These are phyloP conservation scores for Apostasia shenzhenica DNA, from an alignment of 106 monocot genomes.

Conservation along the genomic window DNA sequence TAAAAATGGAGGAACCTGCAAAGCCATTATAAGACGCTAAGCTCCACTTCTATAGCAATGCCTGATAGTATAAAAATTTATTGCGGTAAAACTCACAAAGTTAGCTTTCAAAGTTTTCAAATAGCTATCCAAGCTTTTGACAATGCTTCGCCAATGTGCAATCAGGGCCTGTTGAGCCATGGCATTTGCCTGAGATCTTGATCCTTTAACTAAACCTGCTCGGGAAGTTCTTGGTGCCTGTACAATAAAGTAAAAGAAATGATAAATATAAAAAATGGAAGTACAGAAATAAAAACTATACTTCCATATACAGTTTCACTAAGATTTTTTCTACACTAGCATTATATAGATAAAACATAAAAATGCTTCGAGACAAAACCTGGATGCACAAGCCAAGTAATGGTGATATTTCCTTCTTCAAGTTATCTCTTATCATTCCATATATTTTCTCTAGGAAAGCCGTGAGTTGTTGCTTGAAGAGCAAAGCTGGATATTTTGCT, in stretches of 20 bases:
- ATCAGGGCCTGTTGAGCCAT: constrained; percentile 57
- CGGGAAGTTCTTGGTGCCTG: constrained; percentile 76
- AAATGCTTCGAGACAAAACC: constrained; percentile 21
- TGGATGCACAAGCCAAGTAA: constrained; percentile 79
- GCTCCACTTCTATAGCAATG: background rate
- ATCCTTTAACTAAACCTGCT: constrained; percentile 60
- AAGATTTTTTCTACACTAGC: too few relatives aligned
- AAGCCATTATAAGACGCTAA: background rate
- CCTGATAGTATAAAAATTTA: background rate
- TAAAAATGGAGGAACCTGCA: constrained; percentile 81
- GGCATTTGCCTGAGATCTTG: constrained; percentile 55
- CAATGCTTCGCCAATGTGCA: constrained; percentile 85
- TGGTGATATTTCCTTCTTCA: constrained; percentile 88
- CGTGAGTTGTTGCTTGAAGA: constrained; percentile 84
- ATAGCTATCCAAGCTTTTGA: constrained; percentile 59
- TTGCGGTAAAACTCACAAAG: constrained; percentile 39
- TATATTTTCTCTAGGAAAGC: constrained; percentile 82
- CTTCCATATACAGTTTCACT: too few relatives aligned
- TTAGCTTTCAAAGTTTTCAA: constrained; percentile 69
- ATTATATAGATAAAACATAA: background rate
- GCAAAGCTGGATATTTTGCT: constrained; percentile 79
- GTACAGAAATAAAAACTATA: background rate
- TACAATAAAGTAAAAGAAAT: background rate
- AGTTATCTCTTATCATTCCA: constrained; percentile 79
- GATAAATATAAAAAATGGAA: background rate